Evolutionary conservation across 1,284 basidiomycete species (phyloP).

Genomic region (Puccinia novopanici): DNA sequence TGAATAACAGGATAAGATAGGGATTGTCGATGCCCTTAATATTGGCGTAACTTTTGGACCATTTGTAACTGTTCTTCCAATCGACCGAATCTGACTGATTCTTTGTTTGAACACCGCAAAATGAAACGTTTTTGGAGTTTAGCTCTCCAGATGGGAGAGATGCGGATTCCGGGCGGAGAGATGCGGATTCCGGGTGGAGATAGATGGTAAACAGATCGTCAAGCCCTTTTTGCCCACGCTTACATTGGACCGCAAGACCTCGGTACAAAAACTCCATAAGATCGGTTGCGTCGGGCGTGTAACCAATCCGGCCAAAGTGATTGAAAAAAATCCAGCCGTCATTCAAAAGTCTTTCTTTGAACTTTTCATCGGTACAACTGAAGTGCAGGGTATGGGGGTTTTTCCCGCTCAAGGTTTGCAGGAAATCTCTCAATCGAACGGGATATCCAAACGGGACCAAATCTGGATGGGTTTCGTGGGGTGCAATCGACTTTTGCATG

Average conservation of each 20-base stretch:
- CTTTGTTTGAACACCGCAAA: neutral
- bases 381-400: neutral
- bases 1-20: neutral
- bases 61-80: neutral
- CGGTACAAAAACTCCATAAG: constrained; percentile 7
- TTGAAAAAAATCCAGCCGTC: neutral
- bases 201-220: neutral
- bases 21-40: neutral
- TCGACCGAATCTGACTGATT: neutral
- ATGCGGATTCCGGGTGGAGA: neutral
- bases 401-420: neutral
- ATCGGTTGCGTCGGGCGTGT: neutral
- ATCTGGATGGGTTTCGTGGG: no score
- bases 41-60: neutral
- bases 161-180: neutral
- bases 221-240: neutral
- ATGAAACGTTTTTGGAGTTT: neutral
- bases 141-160: neutral
- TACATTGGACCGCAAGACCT: constrained; percentile 6
- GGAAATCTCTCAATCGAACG: neutral
- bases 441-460: neutral
- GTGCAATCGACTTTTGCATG: neutral
- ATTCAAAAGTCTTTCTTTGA: neutral
- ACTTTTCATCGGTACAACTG: neutral
- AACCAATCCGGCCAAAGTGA: neutral